A percentile compares a stretch with the other conserved stretches of the same genome.
Conservation (phyloP, 768 basidiomycete genomes). For the Leccinellum rugosiceps region DNA sequence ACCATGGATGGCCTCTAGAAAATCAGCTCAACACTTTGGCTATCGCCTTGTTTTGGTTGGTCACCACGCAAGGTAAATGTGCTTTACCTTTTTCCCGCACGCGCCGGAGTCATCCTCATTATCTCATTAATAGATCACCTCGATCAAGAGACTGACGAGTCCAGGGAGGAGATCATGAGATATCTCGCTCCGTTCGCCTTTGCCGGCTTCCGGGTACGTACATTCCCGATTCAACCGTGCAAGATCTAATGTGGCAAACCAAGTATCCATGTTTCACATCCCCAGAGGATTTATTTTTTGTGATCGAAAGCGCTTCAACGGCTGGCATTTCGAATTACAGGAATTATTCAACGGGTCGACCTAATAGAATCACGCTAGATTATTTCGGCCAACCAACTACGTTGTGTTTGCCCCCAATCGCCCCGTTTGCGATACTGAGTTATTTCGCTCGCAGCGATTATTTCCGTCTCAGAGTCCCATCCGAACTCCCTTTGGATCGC, state of each 20-base stretch:
- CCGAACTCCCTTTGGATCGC: conserved; percentile 39
- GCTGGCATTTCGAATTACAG: conserved; percentile 22
- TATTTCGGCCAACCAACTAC: conserved; percentile 42
- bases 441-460: conserved; percentile 46
- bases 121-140: conserved; percentile 12
- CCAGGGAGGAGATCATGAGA: conserved; percentile 33
- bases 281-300: conserved; percentile 35
- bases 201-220: conserved; percentile 48
- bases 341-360: conserved; percentile 29
- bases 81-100: not conserved
- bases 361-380: conserved; percentile 29
- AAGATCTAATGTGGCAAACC: conserved; percentile 9
- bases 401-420: conserved; percentile 40
- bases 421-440: conserved; percentile 45
- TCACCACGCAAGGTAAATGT: conserved; percentile 31
- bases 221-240: not conserved
- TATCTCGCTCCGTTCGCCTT: conserved; percentile 45
- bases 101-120: not conserved
- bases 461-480: conserved; percentile 34
- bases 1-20: conserved; percentile 49
- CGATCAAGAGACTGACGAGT: conserved; percentile 34
- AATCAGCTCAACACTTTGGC: conserved; percentile 45
- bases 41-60: conserved; percentile 47
- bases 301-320: conserved; percentile 11
- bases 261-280: conserved; percentile 38